Percentiles rank a stretch among this genome's conserved stretches.
Conservation (phyloP, 768 basidiomycete genomes). For the Gautieria morchelliformis region DNA sequence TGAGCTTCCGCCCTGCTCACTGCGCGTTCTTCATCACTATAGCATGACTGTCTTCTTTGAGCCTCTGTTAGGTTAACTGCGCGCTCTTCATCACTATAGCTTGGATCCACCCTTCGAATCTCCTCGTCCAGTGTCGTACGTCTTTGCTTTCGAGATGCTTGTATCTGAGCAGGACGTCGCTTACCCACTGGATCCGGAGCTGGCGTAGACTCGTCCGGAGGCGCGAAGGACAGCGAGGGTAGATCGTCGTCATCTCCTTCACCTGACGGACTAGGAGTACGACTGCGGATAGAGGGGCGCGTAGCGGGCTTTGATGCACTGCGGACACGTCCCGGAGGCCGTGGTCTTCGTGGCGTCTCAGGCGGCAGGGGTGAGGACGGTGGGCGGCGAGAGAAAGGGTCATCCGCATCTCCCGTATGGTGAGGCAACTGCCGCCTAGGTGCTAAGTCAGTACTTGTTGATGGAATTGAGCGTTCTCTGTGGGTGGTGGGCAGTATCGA, state of each 20-base stretch:
- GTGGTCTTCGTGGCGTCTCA: conserved; percentile 42
- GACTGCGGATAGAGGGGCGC: not conserved
- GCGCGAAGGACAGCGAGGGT: conserved; percentile 23
- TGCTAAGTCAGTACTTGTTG: not conserved
- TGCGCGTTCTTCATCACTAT: conserved; percentile 4
- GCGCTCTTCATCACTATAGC: conserved; percentile 3
- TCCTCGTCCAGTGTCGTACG: conserved; percentile 63
- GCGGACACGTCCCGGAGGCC: conserved; percentile 40
- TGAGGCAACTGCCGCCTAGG: not conserved
- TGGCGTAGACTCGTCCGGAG: conserved; percentile 4
- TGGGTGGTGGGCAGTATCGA: not conserved
- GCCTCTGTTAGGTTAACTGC: conserved; percentile 22
- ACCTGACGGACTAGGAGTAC: not conserved
- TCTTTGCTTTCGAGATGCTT: conserved; percentile 17
- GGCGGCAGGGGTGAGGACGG: conserved; percentile 57
- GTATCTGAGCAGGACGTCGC: not conserved
- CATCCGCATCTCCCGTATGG: conserved; percentile 5
- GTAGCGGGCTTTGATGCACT: not conserved
- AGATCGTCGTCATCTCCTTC: conserved; percentile 28
- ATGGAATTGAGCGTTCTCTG: not conserved
- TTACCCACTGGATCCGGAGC: not conserved
- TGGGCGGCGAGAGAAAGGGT: conserved; percentile 48
- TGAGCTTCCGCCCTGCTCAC: not conserved
- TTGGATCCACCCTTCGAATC: conserved; percentile 24
- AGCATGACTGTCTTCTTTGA: not conserved